phyloP scores from a whole-genome alignment of 257 asterid genomes.

The Fraxinus americana region DNA sequence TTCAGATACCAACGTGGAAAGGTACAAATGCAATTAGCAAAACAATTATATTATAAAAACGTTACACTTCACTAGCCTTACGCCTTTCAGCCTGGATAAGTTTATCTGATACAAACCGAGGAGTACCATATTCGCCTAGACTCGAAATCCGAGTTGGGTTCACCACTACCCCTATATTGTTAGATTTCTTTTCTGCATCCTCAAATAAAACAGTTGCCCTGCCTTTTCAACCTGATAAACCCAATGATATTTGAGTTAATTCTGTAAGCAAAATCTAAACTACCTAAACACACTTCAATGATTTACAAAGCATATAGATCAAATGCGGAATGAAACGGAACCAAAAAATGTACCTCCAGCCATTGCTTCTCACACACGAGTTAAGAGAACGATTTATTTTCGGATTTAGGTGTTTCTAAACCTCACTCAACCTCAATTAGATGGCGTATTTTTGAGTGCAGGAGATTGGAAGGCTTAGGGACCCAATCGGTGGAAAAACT shows the following conservation, averaged over 20 bases:
- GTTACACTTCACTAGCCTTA: slow-evolving; percentile 46
- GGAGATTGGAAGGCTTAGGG: no score
- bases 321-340: no score
- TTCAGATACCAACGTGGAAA: slow-evolving; percentile 6
- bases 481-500: no score
- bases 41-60: neutral
- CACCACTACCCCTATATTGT: slow-evolving; percentile 84
- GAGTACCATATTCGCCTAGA: slow-evolving; percentile 78
- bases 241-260: slow-evolving; percentile 12
- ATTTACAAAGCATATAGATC: no score
- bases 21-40: neutral
- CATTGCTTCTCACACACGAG: no score
- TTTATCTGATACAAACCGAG: slow-evolving; percentile 85
- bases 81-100: slow-evolving; percentile 86
- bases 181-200: slow-evolving; percentile 63
- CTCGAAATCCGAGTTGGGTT: slow-evolving; percentile 70
- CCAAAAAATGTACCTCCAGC: no score
- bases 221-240: slow-evolving; percentile 80
- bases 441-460: no score
- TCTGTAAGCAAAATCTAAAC: neutral
- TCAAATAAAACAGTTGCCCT: slow-evolving; percentile 82
- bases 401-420: no score
- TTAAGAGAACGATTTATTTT: no score
- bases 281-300: no score
- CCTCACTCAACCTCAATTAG: no score